Evolutionary conservation across 169 alveolate genomes (phyloP), one percentile per base, ranked within the genome.

Genomic region (Plasmodium inui): DNA sequence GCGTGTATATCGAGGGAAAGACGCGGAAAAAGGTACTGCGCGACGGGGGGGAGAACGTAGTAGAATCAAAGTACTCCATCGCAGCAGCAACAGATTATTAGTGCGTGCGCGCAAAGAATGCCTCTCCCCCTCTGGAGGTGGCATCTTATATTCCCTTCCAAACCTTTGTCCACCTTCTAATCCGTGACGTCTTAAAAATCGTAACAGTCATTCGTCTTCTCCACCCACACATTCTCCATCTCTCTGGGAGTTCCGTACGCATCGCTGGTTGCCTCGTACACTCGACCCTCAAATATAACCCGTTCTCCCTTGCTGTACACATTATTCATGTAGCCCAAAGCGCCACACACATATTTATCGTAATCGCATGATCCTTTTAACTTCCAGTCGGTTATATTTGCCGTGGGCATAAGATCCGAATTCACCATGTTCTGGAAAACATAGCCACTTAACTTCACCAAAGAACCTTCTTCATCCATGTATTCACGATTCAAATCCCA

Each of bases 261-360:
- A 30, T 80, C 92, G 14, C 80, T 57, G n/a, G 84, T 71, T 2
- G 95, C 95, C 73, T 90, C 95, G 50, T 90, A 90, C 73, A 90
- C 74, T 71, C 73, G 46, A 1, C 83, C 89, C 19, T 90, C 95
- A 81, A 80, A 90, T 81, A 90, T 81, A 81, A 90, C 92, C 74
- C 95, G n/a, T 26, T 90, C 95, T 1, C 95, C 95, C 71, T 81
- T 90, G 32, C 84, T 81, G 61, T 90, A 90, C 44, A 81, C 55
- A 37, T 90, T 90, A 55, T 80, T 80, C 95, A 90, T 90, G 53
- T 90, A 90, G 26, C 73, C 71, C 53, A 90, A 44, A 67, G 92
- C 95, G 7, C 95, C 95, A 55, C 95, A 90, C 73, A 90, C 44
- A 90, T 90, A 90, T 14, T 90, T 90, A 81, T 90, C 95, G 53